Base-by-base conservation (phyloP, 2,329 filamentous ascomycete species). In the Chrysosporium queenslandicum region DNA sequence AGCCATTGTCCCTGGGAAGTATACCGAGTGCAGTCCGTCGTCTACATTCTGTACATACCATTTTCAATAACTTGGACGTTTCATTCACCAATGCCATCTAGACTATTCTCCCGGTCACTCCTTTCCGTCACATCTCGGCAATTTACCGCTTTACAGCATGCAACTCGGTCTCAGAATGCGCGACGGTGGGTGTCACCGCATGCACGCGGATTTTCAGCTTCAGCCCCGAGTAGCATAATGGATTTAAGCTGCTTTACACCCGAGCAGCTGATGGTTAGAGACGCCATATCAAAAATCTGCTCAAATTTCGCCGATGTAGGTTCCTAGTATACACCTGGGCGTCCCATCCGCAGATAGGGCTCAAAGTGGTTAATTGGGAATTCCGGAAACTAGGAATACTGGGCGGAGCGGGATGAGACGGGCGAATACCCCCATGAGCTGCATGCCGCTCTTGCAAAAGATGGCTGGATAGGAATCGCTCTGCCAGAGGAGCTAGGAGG, bases 391-490 rank as follows among this genome's bases (percentile, higher is more conserved):
- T 54, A 68, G 57, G 77, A 80, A 9, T 91, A 90, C 68, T 91
- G 86, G 86, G 82, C 81, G 59, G 77, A 85, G 50, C 82, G 74
- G 57, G 87, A 92, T 63, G 78, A 86, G 57, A 75, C 75, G 4
- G 82, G 82, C 57, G 73, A 79, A 54, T 85, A 91, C 64, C 87
- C 87, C 0, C 77, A 79, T 47, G 85, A 88, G 32, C 82, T 94
- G 37, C 86, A 92, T 64, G 78, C 82, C 0, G 84, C 84, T 0
- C 68, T 92, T 7, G 83, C 87, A 6, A 78, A 79, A 52, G 84
- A 82, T 57, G 86, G 87, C 5, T 92, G 86, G 85, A 77, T 92
- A 37, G 87, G 87, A 2, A 89, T 91, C 58, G 86, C 86, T 0
- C 70, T 92, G 2, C 86, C 86, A 0, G 85, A 89, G 63, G 74